Conservation (phyloP, 73 alveolate species). For the Effrenium voratum region DNA sequence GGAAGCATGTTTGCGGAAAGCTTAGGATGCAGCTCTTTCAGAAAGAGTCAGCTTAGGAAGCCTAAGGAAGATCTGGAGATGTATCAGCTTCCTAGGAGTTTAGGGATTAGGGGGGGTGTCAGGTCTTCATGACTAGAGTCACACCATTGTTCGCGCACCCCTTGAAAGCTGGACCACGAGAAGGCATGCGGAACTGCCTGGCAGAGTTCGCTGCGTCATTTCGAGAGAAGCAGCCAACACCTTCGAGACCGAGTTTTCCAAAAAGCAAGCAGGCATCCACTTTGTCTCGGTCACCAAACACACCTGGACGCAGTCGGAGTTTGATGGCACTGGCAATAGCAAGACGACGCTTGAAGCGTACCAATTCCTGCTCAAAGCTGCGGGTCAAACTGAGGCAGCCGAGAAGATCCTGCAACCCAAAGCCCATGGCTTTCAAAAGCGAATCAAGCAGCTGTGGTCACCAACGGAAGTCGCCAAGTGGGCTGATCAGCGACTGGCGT, state of each 20-base stretch:
- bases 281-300: constrained; percentile 11
- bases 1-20: no score
- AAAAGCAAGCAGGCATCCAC: constrained; percentile 24
- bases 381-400: constrained; percentile 25
- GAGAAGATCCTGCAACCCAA: constrained; percentile 11
- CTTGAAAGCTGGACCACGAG: constrained; percentile 27
- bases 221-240: constrained; percentile 49
- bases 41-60: no score
- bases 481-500: no score
- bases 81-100: no score
- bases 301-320: constrained; percentile 33
- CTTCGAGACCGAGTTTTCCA: constrained; percentile 22
- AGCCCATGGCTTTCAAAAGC: constrained; percentile 56
- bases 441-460: constrained; percentile 18
- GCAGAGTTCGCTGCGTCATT: constrained; percentile 12
- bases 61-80: no score
- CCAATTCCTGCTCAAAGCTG: constrained; percentile 43
- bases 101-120: no score
- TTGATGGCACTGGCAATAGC: constrained; percentile 16
- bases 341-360: background rate
- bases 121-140: no score
- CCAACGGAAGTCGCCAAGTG: background rate
- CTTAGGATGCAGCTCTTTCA: no score
- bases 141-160: no score
- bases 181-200: constrained; percentile 48